These are phyloP conservation scores for Thelonectria olida DNA, from an alignment of 2,329 filamentous ascomycete genomes.

Conservation along the genomic window DNA sequence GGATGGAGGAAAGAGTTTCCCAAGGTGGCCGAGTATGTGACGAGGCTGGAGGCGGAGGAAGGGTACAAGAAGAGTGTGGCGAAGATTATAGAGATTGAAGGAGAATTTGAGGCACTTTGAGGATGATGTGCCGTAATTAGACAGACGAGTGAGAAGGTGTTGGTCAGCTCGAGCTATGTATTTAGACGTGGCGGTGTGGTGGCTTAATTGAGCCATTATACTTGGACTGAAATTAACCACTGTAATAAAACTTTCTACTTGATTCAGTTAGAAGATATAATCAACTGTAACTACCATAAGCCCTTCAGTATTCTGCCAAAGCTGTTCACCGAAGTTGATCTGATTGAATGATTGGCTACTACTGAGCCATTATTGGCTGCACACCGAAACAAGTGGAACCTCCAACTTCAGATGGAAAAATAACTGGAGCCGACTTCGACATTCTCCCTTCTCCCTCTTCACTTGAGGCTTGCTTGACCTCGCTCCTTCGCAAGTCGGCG, in stretches of 20 bases:
- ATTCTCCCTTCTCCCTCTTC: conserved; percentile 7
- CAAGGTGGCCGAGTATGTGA: conserved; percentile 57
- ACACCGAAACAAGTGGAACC: conserved; percentile 15
- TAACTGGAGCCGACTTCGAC: conserved; percentile 26
- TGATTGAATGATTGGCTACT: conserved; percentile 14
- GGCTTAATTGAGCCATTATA: too few species aligned
- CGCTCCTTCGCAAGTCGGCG: conserved; percentile 10
- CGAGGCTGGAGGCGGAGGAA: conserved; percentile 53
- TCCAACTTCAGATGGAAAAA: conserved; percentile 33
- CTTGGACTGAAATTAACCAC: too few species aligned
- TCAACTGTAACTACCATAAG: too few species aligned
- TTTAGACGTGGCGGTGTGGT: too few species aligned
- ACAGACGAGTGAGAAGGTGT: too few species aligned
- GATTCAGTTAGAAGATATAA: too few species aligned
- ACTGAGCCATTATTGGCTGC: conserved; percentile 27
- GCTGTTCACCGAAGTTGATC: conserved; percentile 7
- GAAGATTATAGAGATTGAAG: conserved; percentile 61
- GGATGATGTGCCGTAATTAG: background rate
- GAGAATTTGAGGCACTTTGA: conserved; percentile 38
- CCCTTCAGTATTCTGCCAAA: too few species aligned
- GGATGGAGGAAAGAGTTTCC: conserved; percentile 53
- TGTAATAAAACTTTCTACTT: too few species aligned
- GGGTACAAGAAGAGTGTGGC: conserved; percentile 59
- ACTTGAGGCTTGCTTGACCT: background rate
- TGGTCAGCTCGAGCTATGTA: too few species aligned